A percentile compares a stretch with the other conserved stretches of the same genome.
phyloP scores from a whole-genome alignment of 2,329 filamentous ascomycete genomes.

The Immersiporthe knoxdaviesiana region DNA sequence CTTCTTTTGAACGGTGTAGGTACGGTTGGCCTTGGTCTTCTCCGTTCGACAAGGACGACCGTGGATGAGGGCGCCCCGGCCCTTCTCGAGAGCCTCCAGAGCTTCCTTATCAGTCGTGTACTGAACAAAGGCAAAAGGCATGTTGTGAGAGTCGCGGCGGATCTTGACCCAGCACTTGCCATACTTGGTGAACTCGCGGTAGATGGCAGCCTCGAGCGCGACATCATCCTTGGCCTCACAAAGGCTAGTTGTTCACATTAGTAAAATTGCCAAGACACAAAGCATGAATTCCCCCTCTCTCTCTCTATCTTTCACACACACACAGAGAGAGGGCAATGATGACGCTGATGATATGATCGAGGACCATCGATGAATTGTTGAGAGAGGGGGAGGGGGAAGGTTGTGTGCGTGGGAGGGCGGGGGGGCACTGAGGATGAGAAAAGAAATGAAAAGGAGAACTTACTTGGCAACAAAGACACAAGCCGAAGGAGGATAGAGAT shows the following conservation, averaged over 20 bases:
- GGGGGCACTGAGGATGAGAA: too few relatives aligned
- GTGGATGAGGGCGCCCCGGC: constrained; percentile 52
- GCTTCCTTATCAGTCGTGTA: constrained; percentile 56
- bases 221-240: constrained; percentile 53
- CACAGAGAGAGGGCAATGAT: too few relatives aligned
- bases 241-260: constrained; percentile 50
- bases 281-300: not conserved
- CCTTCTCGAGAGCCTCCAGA: constrained; percentile 49
- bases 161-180: constrained; percentile 67
- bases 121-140: constrained; percentile 68
- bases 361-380: too few relatives aligned
- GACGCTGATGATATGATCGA: too few relatives aligned
- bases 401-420: too few relatives aligned
- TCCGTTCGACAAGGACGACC: constrained; percentile 64
- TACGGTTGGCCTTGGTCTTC: constrained; percentile 65
- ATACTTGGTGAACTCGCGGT: constrained; percentile 54
- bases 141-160: constrained; percentile 57
- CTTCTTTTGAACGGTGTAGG: constrained; percentile 51
- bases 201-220: constrained; percentile 57
- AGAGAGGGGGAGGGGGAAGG: not conserved
- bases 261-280: not conserved
- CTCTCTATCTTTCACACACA: too few relatives aligned
- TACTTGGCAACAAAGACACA: constrained; percentile 71
- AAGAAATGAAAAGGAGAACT: too few relatives aligned
- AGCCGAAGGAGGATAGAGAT: constrained; percentile 55